phyloP scores from a whole-genome alignment of 1,284 basidiomycete genomes.

The Malassezia yamatoensis region DNA sequence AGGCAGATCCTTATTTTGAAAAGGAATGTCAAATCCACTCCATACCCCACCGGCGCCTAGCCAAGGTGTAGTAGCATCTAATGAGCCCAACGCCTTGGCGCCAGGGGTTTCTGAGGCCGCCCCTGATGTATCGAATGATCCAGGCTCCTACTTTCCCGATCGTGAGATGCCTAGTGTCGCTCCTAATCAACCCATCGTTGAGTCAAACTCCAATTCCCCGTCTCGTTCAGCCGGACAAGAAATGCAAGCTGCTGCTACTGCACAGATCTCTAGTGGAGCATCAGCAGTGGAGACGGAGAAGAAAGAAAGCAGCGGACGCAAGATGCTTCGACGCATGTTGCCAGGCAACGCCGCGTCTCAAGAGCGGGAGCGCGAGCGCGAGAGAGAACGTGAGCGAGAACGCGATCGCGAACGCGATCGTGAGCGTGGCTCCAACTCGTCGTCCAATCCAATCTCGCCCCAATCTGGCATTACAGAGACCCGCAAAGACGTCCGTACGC shows the following conservation, averaged over 20 bases:
- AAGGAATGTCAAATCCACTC: too few relatives aligned
- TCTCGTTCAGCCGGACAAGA: too few relatives aligned
- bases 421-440: constrained; percentile 1
- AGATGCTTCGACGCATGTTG: constrained; percentile 43
- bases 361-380: constrained; percentile 18
- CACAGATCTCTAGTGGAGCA: too few relatives aligned
- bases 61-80: too few relatives aligned
- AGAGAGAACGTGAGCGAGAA: background rate
- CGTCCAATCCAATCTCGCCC: constrained; percentile 21
- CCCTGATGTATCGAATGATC: too few relatives aligned
- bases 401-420: constrained; percentile 17
- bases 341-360: constrained; percentile 19
- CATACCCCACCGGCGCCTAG: too few relatives aligned
- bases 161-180: background rate
- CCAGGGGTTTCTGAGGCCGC: too few relatives aligned
- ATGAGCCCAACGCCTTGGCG: too few relatives aligned
- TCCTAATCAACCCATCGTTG: too few relatives aligned
- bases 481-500: background rate
- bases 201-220: too few relatives aligned
- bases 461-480: constrained; percentile 19
- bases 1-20: too few relatives aligned
- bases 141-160: background rate
- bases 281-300: constrained; percentile 12
- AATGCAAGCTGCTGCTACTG: too few relatives aligned
- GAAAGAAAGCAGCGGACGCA: constrained; percentile 34